Conservation (phyloP, 345 rosid species). For the Ailanthus altissimus region DNA sequence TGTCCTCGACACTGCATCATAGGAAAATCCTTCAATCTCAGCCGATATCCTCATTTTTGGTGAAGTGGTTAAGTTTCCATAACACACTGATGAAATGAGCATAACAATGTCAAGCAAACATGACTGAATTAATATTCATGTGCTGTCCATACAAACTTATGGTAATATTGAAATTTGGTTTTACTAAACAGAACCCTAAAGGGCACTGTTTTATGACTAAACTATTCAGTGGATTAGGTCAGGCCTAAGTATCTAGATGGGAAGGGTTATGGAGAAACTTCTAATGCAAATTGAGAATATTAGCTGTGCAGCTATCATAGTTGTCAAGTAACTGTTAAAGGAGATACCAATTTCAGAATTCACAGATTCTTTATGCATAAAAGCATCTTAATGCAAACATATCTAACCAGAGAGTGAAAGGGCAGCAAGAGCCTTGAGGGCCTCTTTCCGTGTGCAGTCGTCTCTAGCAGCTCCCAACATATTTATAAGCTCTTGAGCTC, state of each 20-base stretch:
- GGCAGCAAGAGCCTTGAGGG: slow-evolving; percentile 75
- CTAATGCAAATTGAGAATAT: not conserved
- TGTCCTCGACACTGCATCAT: not conserved
- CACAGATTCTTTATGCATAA: not conserved
- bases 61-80: not conserved
- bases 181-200: not conserved
- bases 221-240: not conserved
- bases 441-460: slow-evolving; percentile 76
- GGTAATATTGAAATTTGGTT: not conserved
- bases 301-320: not conserved
- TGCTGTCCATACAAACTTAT: not conserved
- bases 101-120: not conserved
- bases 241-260: not conserved
- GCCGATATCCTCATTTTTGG: not conserved
- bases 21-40: not conserved
- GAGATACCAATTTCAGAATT: not conserved
- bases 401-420: slow-evolving; percentile 61
- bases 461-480: slow-evolving; percentile 83
- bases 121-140: not conserved
- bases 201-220: not conserved
- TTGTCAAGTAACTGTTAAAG: not conserved
- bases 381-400: slow-evolving; percentile 1
- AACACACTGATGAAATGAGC: not conserved
- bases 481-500: slow-evolving; percentile 71
- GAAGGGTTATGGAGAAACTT: not conserved